Evolutionary conservation across 192 early-diverging fungal species (phyloP).

Genomic region (Podila clonocystis): DNA sequence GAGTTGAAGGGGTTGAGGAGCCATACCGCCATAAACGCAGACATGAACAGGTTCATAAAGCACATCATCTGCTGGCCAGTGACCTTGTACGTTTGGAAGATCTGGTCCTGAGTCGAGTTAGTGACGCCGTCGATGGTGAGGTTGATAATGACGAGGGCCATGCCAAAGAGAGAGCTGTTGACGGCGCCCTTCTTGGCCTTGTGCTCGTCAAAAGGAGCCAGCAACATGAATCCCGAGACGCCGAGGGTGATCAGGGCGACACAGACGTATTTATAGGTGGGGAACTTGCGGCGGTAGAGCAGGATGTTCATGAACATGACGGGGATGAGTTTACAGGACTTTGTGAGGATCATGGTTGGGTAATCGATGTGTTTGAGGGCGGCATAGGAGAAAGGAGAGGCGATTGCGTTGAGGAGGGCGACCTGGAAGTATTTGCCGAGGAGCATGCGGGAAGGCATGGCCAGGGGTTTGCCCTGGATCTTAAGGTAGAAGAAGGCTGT

Average conservation of each 20-base stretch:
- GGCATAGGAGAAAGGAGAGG: slow-evolving; percentile 93
- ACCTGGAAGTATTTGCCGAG: slow-evolving; percentile 79
- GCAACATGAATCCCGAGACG: slow-evolving; percentile 93
- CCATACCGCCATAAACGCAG: slow-evolving; percentile 76
- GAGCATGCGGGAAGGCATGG: slow-evolving; percentile 52
- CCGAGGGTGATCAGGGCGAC: slow-evolving; percentile 90
- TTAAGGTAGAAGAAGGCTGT: slow-evolving; percentile 81
- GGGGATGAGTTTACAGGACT: slow-evolving; percentile 97
- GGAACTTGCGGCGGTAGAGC: slow-evolving; percentile 88
- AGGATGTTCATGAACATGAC: slow-evolving; percentile 96
- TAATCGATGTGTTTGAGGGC: slow-evolving; percentile 95
- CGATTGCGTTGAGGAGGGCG: slow-evolving; percentile 77
- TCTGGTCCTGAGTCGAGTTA: slow-evolving; percentile 96
- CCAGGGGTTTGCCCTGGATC: slow-evolving; percentile 56
- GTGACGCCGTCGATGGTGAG: slow-evolving; percentile 92
- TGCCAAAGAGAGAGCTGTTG: slow-evolving; percentile 79
- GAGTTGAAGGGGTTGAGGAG: slow-evolving; percentile 81
- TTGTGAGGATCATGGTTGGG: slow-evolving; percentile 96
- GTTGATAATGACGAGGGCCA: slow-evolving; percentile 86
- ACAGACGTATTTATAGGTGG: slow-evolving; percentile 87
- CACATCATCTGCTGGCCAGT: slow-evolving; percentile 97
- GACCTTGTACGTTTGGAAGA: slow-evolving; percentile 85
- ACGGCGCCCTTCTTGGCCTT: slow-evolving; percentile 51
- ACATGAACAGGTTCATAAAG: slow-evolving; percentile 91
- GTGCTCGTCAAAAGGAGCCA: slow-evolving; percentile 66